Evolutionary conservation across 345 rosid species (phyloP).

Genomic region (Luvunga scandens): DNA sequence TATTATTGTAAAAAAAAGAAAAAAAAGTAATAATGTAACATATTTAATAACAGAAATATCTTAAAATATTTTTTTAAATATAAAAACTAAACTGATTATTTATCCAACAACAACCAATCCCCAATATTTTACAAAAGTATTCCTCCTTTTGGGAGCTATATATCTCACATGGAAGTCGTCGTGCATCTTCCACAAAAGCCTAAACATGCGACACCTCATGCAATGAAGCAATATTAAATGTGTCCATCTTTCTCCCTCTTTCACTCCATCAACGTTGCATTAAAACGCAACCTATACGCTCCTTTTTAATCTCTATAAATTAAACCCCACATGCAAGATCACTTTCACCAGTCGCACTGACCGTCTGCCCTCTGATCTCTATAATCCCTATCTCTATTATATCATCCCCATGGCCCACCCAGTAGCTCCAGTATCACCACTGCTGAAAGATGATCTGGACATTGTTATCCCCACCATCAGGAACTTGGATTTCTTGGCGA

Average conservation of each 20-base stretch:
- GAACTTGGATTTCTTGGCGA: slow-evolving; percentile 35
- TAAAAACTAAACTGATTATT: no score
- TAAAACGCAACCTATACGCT: slow-evolving; percentile 8
- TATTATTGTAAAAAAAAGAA: no score
- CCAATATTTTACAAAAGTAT: no score
- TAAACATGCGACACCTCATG: not conserved
- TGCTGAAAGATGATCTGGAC: slow-evolving; percentile 30
- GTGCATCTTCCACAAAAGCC: not conserved
- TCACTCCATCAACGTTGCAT: slow-evolving; percentile 14
- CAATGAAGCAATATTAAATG: not conserved
- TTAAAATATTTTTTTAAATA: no score
- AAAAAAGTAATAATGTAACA: no score
- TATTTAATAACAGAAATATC: no score
- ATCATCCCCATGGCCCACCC: slow-evolving; percentile 6
- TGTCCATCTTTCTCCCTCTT: not conserved
- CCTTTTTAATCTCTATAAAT: not conserved
- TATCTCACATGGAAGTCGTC: not conserved
- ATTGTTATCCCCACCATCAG: slow-evolving; percentile 34
- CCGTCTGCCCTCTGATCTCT: not conserved
- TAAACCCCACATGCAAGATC: not conserved
- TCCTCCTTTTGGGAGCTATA: not conserved
- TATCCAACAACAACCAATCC: no score
- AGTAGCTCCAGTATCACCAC: not conserved
- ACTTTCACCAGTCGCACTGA: not conserved
- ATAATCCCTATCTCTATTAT: not conserved